phyloP scores from a whole-genome alignment of 352 stramenopile genomes.

The Phytophthora ohioensis region DNA sequence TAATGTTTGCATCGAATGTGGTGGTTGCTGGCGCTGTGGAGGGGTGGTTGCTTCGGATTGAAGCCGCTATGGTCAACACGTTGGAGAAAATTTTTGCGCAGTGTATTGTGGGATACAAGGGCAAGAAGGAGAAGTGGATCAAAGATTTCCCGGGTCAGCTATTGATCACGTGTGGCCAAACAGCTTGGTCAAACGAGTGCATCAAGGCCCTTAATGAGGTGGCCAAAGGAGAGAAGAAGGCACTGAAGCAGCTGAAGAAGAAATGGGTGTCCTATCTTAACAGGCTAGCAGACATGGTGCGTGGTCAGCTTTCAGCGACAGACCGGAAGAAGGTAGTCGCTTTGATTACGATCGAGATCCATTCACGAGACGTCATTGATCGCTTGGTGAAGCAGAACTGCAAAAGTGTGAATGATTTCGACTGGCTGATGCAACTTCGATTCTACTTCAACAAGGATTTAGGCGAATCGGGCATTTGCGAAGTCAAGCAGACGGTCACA shows the following conservation, averaged over 20 bases:
- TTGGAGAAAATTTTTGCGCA: conserved; percentile 88
- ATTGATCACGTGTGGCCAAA: conserved; percentile 94
- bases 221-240: conserved; percentile 91
- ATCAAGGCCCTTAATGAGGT: conserved; percentile 94
- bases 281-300: conserved; percentile 94
- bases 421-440: conserved; percentile 90
- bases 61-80: conserved; percentile 86
- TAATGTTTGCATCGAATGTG: conserved; percentile 88
- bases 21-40: conserved; percentile 92
- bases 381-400: conserved; percentile 94
- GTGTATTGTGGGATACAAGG: conserved; percentile 89
- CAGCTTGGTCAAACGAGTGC: conserved; percentile 94
- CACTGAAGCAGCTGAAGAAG: conserved; percentile 93
- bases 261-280: conserved; percentile 95
- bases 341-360: conserved; percentile 97
- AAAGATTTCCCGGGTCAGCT: conserved; percentile 94
- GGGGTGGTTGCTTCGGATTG: conserved; percentile 88
- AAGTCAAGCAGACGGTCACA: conserved; percentile 89
- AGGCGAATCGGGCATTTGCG: conserved; percentile 82
- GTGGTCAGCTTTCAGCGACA: conserved; percentile 86
- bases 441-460: conserved; percentile 91
- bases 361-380: conserved; percentile 96
- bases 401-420: conserved; percentile 92
- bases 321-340: conserved; percentile 97
- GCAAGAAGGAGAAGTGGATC: conserved; percentile 97